A percentile compares a stretch with the other conserved stretches of the same genome.
Conservation (phyloP, 495 filamentous ascomycete genomes). For the Corynascus novoguineensis region DNA sequence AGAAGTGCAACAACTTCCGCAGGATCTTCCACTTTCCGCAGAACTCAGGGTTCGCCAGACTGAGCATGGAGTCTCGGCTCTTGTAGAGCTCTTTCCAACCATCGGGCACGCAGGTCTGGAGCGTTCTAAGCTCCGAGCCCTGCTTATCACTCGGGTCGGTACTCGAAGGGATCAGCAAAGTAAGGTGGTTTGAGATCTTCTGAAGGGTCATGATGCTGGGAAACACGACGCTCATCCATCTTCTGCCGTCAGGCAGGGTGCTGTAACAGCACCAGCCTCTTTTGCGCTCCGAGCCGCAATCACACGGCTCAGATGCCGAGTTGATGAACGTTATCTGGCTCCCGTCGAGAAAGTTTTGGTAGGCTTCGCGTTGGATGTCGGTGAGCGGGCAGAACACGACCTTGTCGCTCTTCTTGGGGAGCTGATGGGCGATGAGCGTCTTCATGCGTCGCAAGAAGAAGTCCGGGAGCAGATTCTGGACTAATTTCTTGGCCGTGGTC, state of each 20-base stretch:
- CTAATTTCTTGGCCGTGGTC: constrained; percentile 77
- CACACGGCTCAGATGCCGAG: constrained; percentile 58
- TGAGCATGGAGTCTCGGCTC: constrained; percentile 70
- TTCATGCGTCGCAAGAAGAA: constrained; percentile 96
- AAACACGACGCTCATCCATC: constrained; percentile 79
- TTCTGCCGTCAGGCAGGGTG: constrained; percentile 49
- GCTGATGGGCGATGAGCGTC: constrained; percentile 81
- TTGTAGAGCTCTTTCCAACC: constrained; percentile 71
- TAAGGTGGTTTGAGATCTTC: constrained; percentile 88
- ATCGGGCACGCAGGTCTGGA: constrained; percentile 69
- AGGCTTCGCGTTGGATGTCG: constrained; percentile 73
- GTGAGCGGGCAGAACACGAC: constrained; percentile 95
- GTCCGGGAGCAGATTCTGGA: constrained; percentile 79
- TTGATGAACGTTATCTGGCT: constrained; percentile 67
- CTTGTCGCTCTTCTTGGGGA: constrained; percentile 92
- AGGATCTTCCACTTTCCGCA: constrained; percentile 97
- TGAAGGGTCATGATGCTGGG: constrained; percentile 76
- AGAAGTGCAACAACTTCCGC: constrained; percentile 78
- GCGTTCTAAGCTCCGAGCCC: constrained; percentile 67
- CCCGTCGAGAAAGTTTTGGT: constrained; percentile 72
- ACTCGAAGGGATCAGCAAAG: constrained; percentile 73
- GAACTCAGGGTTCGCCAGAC: constrained; percentile 82
- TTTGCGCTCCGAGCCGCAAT: constrained; percentile 64
- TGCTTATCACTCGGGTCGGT: constrained; percentile 70
- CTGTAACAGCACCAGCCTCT: constrained; percentile 77